These are phyloP conservation scores for Uronychia setigera DNA, from an alignment of 73 alveolate species.

Conservation along the genomic window DNA sequence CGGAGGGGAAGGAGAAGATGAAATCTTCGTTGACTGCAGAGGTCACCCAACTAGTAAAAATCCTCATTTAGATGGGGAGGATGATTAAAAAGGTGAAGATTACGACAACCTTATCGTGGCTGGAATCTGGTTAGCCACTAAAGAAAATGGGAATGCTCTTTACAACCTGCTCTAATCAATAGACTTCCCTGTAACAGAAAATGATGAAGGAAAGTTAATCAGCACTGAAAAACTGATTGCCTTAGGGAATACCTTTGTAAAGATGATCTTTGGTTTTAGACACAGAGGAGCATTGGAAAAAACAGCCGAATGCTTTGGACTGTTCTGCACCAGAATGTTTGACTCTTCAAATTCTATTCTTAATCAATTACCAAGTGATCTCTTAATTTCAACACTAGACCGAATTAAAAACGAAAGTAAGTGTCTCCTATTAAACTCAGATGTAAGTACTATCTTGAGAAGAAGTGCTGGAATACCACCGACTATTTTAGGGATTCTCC, in stretches of 20 bases:
- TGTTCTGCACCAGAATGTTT: slow-evolving; percentile 30
- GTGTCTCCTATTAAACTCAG: not conserved
- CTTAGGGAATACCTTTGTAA: slow-evolving; percentile 24
- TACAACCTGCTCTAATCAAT: slow-evolving; percentile 26
- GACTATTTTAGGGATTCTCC: slow-evolving; percentile 32
- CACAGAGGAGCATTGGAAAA: slow-evolving; percentile 62
- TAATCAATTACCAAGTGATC: slow-evolving; percentile 12
- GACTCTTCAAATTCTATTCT: slow-evolving; percentile 11
- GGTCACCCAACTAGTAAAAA: slow-evolving; percentile 42
- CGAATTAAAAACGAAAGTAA: slow-evolving; percentile 28
- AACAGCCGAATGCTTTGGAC: slow-evolving; percentile 48
- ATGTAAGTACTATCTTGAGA: slow-evolving; percentile 37
- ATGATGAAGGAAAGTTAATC: slow-evolving; percentile 34
- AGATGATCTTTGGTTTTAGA: slow-evolving; percentile 39
- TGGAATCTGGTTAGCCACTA: slow-evolving; percentile 52
- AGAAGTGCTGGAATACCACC: slow-evolving; percentile 66
- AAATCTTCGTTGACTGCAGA: slow-evolving; percentile 52
- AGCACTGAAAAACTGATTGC: slow-evolving; percentile 1
- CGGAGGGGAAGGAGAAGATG: slow-evolving; percentile 24
- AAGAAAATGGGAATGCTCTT: slow-evolving; percentile 46
- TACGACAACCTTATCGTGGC: slow-evolving; percentile 36
- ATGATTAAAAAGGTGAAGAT: slow-evolving; percentile 33
- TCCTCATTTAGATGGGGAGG: slow-evolving; percentile 15
- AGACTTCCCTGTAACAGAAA: slow-evolving; percentile 35
- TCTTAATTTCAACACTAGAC: slow-evolving; percentile 25